Percentiles rank a stretch among this genome's conserved stretches.
Conservation (phyloP, 2,329 filamentous ascomycete species). For the Lachnellula cervina region DNA sequence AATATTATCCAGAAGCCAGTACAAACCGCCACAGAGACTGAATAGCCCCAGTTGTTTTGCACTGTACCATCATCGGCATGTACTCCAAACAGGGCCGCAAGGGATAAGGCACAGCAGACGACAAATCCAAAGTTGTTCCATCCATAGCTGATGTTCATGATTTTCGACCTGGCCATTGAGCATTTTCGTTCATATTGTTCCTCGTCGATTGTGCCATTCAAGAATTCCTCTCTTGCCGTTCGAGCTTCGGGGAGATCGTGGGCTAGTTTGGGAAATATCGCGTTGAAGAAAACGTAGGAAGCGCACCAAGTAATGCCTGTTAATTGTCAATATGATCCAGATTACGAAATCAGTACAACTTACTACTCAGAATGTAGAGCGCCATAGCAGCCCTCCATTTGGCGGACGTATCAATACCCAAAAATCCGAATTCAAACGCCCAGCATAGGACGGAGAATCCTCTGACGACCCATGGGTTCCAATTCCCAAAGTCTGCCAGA, state of each 20-base stretch:
- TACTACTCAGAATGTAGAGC: conserved; percentile 30
- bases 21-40: conserved; percentile 27
- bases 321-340: neutral
- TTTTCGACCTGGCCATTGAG: conserved; percentile 28
- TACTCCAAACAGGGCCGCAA: conserved; percentile 26
- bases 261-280: conserved; percentile 30
- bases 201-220: conserved; percentile 22
- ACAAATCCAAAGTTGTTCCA: conserved; percentile 31
- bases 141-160: conserved; percentile 30
- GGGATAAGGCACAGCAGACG: conserved; percentile 24
- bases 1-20: conserved; percentile 31
- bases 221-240: conserved; percentile 18
- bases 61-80: conserved; percentile 22
- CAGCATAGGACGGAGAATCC: conserved; percentile 27
- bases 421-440: conserved; percentile 30
- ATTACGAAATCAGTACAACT: conserved; percentile 1
- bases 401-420: conserved; percentile 22
- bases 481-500: conserved; percentile 30
- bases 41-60: conserved; percentile 31
- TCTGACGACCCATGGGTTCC: conserved; percentile 31
- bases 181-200: conserved; percentile 24
- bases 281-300: conserved; percentile 32
- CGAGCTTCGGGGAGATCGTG: conserved; percentile 29
- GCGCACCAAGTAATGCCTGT: conserved; percentile 30
- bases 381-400: conserved; percentile 31